Base-by-base conservation (phyloP, 176 grass and related monocot species). In the Secale cereale region DNA sequence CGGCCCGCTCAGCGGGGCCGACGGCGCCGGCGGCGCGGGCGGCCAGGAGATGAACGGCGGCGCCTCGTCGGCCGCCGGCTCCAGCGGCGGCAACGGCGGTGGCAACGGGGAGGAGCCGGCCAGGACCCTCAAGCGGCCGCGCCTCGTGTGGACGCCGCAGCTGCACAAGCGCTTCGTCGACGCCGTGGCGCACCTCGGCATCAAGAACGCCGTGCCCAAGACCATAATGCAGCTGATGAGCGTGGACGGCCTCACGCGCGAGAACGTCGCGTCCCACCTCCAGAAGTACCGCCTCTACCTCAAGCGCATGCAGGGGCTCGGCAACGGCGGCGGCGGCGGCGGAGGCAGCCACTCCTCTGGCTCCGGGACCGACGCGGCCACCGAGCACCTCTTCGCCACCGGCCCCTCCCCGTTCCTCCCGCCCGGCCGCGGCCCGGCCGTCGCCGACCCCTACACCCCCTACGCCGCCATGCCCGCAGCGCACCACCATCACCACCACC, bases 201-300 rank as follows among this genome's bases (percentile, higher is more conserved):
- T 97, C 83, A 97, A 97, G 85, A 97, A 97, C 91, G 94, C 94
- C 33, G 94, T 97, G 68, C 94, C 94, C 57, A 97, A 97, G 90
- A 97, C 94, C 28, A 97, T 97, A 91, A 97, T 97, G 94, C 91
- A 94, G 79, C 87, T 97, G 36, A 97, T 97, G 94, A 97, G 92
- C 83, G 92, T 97, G 3, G 94, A 92, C 61, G 94, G 94, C 27
- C 94, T 97, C 82, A 97, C 94, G 57, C 94, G 94, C 82, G 94
- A 97, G 78, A 97, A 97, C 94, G 92, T 97, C 43, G 94, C 94
- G 4, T 91, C 88, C 9, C 94, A 97, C 86, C 92, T 94, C 62
- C 94, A 94, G 81, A 91, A 94, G 94, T 94, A 97, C 80, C 80
- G 92, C 72, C 88, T 97, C 17, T 94, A 97, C 86, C 90, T 94